phyloP scores from a whole-genome alignment of 495 filamentous ascomycete species.

The Hyaloscypha finlandica region DNA sequence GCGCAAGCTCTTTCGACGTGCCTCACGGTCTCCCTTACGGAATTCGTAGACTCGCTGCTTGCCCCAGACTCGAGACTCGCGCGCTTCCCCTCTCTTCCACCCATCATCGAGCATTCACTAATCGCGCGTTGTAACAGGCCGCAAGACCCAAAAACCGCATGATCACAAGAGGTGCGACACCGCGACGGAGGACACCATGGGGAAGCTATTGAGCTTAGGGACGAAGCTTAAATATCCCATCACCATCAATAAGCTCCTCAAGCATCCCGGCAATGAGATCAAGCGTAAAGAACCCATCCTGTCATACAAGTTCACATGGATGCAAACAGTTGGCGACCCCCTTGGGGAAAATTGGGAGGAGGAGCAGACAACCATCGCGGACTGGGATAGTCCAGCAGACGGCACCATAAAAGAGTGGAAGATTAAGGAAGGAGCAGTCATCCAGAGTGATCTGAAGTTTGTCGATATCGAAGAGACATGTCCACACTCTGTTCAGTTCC shows the following conservation, averaged over 20 bases:
- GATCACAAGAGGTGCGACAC: conserved; percentile 26
- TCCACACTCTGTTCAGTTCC: conserved; percentile 86
- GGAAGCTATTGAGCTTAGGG: conserved; percentile 53
- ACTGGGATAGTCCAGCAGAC: conserved; percentile 81
- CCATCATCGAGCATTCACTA: not conserved
- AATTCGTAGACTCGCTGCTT: conserved; percentile 17
- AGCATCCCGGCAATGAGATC: conserved; percentile 71
- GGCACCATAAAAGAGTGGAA: conserved; percentile 77
- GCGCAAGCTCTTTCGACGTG: conserved; percentile 27
- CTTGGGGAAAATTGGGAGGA: conserved; percentile 67
- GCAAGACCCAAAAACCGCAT: conserved; percentile 22
- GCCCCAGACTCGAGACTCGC: conserved; percentile 5
- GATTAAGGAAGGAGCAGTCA: conserved; percentile 69
- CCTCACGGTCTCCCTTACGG: conserved; percentile 3
- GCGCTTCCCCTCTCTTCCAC: conserved; percentile 2
- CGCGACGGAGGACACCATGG: conserved; percentile 32
- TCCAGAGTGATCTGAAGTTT: conserved; percentile 59
- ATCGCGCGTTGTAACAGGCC: conserved; percentile 6
- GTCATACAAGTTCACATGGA: conserved; percentile 79
- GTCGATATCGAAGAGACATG: conserved; percentile 89
- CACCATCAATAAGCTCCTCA: conserved; percentile 85
- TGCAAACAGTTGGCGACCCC: conserved; percentile 71
- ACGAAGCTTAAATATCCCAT: conserved; percentile 84
- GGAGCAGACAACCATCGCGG: conserved; percentile 67
- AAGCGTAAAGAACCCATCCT: conserved; percentile 74